phyloP scores from a whole-genome alignment of 495 filamentous ascomycete genomes.

The Parathielavia appendiculata region DNA sequence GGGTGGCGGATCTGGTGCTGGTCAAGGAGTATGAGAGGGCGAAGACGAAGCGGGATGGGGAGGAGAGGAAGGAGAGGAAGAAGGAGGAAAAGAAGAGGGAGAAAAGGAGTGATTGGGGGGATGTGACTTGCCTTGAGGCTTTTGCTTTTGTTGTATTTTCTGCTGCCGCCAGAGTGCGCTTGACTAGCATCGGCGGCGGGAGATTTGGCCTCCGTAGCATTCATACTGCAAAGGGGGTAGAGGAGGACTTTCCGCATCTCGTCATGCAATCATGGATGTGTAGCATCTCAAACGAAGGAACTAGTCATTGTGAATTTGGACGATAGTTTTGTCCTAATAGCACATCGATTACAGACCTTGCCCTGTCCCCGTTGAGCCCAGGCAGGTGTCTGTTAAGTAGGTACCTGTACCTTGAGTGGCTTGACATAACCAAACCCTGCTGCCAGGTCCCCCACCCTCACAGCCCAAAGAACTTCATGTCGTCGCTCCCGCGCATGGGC shows the following conservation, averaged over 20 bases:
- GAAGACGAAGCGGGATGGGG: background rate
- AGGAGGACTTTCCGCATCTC: too few relatives aligned
- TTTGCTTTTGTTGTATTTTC: background rate
- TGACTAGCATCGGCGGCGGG: too few relatives aligned
- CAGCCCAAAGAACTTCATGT: conserved; percentile 26
- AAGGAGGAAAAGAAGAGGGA: background rate
- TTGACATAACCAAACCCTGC: background rate
- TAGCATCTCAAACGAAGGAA: too few relatives aligned
- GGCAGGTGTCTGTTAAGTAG: too few relatives aligned
- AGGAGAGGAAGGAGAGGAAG: background rate
- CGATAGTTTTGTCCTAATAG: too few relatives aligned
- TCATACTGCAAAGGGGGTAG: too few relatives aligned
- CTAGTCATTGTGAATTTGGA: too few relatives aligned
- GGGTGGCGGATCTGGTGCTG: background rate
- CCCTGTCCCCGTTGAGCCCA: too few relatives aligned
- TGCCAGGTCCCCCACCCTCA: conserved; percentile 46
- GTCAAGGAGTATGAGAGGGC: background rate
- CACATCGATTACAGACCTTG: too few relatives aligned
- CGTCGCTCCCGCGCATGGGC: conserved; percentile 21
- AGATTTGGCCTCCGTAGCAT: too few relatives aligned
- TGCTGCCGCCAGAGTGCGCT: background rate
- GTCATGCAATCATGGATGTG: too few relatives aligned
- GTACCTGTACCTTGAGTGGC: too few relatives aligned
- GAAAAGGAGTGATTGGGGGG: background rate
- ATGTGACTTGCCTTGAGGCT: background rate